A percentile compares a stretch with the other conserved stretches of the same genome.
These are phyloP conservation scores for Russula compacta DNA, from an alignment of 768 basidiomycete genomes.

Conservation along the genomic window DNA sequence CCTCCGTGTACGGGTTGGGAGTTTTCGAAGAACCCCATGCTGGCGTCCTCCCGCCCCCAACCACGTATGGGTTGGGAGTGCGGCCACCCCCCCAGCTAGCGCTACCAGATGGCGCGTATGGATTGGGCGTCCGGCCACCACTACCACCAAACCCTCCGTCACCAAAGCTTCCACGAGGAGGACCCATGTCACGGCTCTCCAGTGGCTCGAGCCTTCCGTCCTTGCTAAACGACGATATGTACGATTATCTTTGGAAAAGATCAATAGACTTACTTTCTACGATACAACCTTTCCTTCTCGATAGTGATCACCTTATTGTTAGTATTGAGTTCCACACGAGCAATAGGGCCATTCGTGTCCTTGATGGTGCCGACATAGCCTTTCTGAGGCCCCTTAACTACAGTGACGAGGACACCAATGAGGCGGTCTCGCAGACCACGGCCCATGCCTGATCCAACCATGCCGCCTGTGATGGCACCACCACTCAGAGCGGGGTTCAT, in stretches of 20 bases:
- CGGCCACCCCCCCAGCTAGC: constrained; percentile 21
- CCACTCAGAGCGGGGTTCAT: constrained; percentile 76
- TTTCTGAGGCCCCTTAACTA: constrained; percentile 85
- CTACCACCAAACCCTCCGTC: constrained; percentile 14
- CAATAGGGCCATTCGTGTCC: constrained; percentile 82
- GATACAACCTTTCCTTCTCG: constrained; percentile 67
- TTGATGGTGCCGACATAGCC: constrained; percentile 89
- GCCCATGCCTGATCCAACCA: constrained; percentile 75
- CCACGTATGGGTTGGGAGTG: constrained; percentile 31
- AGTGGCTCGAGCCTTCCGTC: constrained; percentile 49
- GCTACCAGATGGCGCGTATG: constrained; percentile 19
- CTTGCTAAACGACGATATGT: constrained; percentile 32
- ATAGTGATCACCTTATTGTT: constrained; percentile 86
- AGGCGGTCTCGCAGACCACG: constrained; percentile 76
- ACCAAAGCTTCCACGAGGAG: constrained; percentile 26
- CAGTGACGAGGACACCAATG: constrained; percentile 68
- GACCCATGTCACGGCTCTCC: constrained; percentile 32
- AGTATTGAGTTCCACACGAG: constrained; percentile 83
- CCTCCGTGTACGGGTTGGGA: constrained; percentile 55
- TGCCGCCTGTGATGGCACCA: constrained; percentile 54
- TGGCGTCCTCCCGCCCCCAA: constrained; percentile 26
- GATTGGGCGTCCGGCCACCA: constrained; percentile 16
- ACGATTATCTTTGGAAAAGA: neutral
- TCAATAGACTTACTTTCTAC: constrained; percentile 50
- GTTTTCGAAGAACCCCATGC: constrained; percentile 36